A percentile compares a stretch with the other conserved stretches of the same genome.
phyloP scores from a whole-genome alignment of 2,329 filamentous ascomycete genomes.

The Talaromyces verruculosus region DNA sequence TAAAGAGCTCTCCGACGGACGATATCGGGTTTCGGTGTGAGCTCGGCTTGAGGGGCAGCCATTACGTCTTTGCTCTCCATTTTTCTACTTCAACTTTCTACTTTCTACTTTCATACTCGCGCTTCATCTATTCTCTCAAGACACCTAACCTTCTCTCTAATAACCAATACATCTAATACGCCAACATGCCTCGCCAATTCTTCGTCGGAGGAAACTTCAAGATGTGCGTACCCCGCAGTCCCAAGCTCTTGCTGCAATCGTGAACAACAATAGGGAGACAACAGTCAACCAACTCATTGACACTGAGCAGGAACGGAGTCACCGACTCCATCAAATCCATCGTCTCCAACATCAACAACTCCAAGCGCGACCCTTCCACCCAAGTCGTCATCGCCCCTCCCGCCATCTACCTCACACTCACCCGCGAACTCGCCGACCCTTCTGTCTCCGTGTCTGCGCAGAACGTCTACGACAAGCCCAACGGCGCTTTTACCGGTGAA shows the following conservation, averaged over 20 bases:
- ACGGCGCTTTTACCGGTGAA: conserved; percentile 96
- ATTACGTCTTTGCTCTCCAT: not conserved
- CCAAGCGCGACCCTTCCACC: conserved; percentile 62
- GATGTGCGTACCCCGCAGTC: conserved; percentile 64
- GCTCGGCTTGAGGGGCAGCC: conserved; percentile 3
- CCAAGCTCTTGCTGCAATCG: conserved; percentile 6
- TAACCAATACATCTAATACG: conserved; percentile 18
- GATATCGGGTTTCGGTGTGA: conserved; percentile 16
- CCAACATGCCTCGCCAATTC: conserved; percentile 90
- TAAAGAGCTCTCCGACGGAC: conserved; percentile 1
- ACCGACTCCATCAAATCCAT: conserved; percentile 87
- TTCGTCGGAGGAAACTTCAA: conserved; percentile 99
- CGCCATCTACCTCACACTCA: conserved; percentile 82
- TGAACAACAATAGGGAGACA: not conserved
- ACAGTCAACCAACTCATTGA: not conserved
- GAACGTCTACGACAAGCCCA: conserved; percentile 96
- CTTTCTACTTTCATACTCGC: not conserved
- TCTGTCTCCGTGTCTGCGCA: conserved; percentile 86
- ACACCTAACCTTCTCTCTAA: conserved; percentile 7
- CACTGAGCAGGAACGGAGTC: conserved; percentile 77
- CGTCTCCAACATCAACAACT: conserved; percentile 82
- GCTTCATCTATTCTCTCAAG: not conserved
- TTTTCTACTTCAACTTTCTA: not conserved
- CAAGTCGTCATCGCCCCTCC: conserved; percentile 96
- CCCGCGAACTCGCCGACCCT: conserved; percentile 73